phyloP scores from a whole-genome alignment of 2,329 filamentous ascomycete genomes.

The Tolypocladium paradoxum region DNA sequence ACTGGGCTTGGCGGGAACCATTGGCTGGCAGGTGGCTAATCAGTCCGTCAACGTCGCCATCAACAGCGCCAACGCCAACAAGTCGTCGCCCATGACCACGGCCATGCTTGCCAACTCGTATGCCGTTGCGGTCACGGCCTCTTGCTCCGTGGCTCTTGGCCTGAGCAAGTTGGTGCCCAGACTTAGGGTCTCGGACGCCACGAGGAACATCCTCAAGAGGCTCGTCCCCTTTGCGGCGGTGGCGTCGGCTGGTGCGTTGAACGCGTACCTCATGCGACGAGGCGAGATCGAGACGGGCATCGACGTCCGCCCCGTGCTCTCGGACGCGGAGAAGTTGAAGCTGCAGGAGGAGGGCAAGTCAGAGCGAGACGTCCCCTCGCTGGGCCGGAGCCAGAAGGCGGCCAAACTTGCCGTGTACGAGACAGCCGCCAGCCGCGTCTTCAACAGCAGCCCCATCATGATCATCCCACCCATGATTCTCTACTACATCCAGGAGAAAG shows the following conservation, averaged over 20 bases:
- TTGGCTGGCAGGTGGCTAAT: conserved; percentile 92
- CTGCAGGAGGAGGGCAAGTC: conserved; percentile 46
- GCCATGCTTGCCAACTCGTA: conserved; percentile 81
- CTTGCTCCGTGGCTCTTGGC: conserved; percentile 85
- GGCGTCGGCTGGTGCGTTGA: conserved; percentile 79
- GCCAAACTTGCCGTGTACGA: conserved; percentile 84
- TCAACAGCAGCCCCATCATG: conserved; percentile 97
- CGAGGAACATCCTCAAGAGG: conserved; percentile 67
- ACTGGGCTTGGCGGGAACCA: conserved; percentile 68
- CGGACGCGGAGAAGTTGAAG: conserved; percentile 54
- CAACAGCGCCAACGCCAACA: conserved; percentile 97
- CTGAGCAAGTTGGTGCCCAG: conserved; percentile 84
- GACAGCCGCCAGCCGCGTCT: conserved; percentile 80
- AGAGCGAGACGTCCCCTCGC: conserved; percentile 53
- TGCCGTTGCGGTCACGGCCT: conserved; percentile 81
- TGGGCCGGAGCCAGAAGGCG: conserved; percentile 82
- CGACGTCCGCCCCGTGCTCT: conserved; percentile 77
- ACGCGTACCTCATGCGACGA: conserved; percentile 95
- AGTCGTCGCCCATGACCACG: conserved; percentile 78
- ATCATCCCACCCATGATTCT: conserved; percentile 81
- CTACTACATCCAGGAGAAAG: conserved; percentile 60
- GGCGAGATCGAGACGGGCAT: conserved; percentile 93
- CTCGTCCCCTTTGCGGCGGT: conserved; percentile 95
- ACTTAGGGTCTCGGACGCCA: conserved; percentile 66
- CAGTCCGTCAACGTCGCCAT: conserved; percentile 97